These are phyloP conservation scores for Russula compacta DNA, from an alignment of 768 basidiomycete species.

Conservation along the genomic window DNA sequence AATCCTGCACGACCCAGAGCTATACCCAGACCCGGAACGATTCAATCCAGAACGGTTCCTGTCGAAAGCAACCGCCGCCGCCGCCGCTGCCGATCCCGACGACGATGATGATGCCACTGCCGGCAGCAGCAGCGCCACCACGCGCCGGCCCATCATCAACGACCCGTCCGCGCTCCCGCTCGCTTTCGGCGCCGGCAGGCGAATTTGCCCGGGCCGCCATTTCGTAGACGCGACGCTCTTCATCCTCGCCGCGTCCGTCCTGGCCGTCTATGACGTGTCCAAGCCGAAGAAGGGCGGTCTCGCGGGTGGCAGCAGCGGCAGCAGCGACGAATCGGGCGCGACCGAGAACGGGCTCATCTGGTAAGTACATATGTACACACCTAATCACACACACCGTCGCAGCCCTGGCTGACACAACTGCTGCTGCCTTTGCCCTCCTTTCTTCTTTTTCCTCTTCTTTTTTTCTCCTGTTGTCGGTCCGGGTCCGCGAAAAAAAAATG, in stretches of 20 bases:
- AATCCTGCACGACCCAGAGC: slow-evolving; percentile 7
- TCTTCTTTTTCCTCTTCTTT: too few species aligned
- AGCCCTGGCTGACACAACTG: not conserved
- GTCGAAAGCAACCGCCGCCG: too few species aligned
- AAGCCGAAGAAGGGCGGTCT: not conserved
- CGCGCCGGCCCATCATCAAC: not conserved
- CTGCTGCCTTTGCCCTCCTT: too few species aligned
- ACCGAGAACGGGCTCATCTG: not conserved
- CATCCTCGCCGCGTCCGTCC: not conserved
- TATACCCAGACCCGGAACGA: slow-evolving; percentile 10
- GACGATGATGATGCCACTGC: too few species aligned
- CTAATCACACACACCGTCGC: too few species aligned
- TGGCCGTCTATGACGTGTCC: not conserved
- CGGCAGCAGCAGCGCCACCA: too few species aligned
- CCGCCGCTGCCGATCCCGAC: too few species aligned
- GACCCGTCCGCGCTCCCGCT: not conserved
- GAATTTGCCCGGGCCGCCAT: slow-evolving; percentile 11
- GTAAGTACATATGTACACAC: not conserved
- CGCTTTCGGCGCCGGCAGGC: not conserved
- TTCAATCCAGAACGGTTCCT: slow-evolving; percentile 17
- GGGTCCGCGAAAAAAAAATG: not conserved
- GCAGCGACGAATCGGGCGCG: not conserved
- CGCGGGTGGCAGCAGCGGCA: too few species aligned
- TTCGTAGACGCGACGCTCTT: slow-evolving; percentile 7
- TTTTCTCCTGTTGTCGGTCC: not conserved